A percentile compares a stretch with the other conserved stretches of the same genome.
Conservation (phyloP, 139 green algal species). For the Chlorella sp. region DNA sequence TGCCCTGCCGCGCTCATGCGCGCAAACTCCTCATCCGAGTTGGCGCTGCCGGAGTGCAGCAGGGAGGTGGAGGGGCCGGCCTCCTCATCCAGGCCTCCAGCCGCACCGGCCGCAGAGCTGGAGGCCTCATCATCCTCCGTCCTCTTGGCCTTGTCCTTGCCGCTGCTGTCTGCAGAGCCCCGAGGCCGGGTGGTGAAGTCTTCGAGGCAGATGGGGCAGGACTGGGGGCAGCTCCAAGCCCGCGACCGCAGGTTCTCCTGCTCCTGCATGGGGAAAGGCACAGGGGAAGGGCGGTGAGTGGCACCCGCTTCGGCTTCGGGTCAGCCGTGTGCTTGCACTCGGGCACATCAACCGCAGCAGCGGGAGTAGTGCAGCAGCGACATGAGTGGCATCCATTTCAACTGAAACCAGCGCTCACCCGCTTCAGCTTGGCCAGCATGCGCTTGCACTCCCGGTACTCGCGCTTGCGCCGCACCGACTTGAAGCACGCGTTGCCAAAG, state of each 20-base stretch:
- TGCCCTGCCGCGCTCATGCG: conserved; percentile 9
- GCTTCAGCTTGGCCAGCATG: conserved; percentile 42
- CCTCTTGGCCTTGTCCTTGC: not conserved
- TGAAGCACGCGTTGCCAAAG: conserved; percentile 16
- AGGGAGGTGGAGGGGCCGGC: conserved; percentile 16
- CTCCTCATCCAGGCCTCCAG: conserved; percentile 5
- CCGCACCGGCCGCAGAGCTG: not conserved
- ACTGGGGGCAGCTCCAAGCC: conserved; percentile 36
- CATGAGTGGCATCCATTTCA: too few species aligned
- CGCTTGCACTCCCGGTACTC: conserved; percentile 24
- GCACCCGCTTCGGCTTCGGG: too few species aligned
- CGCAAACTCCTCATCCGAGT: conserved; percentile 23
- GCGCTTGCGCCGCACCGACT: conserved; percentile 1
- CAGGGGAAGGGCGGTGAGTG: not conserved
- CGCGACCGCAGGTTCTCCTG: conserved; percentile 47
- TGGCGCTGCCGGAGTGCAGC: not conserved
- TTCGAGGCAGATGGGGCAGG: conserved; percentile 58
- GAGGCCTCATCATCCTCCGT: not conserved
- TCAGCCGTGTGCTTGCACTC: too few species aligned
- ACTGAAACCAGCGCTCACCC: not conserved
- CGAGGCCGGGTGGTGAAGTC: conserved; percentile 20
- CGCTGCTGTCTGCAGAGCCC: not conserved
- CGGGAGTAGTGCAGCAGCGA: not conserved
- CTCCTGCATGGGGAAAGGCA: conserved; percentile 21
- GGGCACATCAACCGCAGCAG: not conserved